Evolutionary conservation across 495 filamentous ascomycete genomes (phyloP).

Genomic region (Talaromyces stipitatus): DNA sequence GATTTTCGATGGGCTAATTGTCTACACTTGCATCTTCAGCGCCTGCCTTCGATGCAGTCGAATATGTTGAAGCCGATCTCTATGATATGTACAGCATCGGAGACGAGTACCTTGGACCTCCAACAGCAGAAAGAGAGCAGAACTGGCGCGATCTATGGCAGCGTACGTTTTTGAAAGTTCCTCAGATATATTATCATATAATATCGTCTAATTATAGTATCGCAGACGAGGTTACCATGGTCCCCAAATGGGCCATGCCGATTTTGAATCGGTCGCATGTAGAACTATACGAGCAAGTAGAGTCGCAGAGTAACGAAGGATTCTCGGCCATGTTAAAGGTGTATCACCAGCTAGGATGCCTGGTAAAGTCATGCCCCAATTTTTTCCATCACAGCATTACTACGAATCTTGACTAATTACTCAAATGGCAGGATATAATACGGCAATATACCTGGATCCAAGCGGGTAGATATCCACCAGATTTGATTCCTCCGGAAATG

Average conservation of each 20-base stretch:
- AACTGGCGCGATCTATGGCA: background rate
- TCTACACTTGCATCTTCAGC: background rate
- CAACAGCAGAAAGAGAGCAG: background rate
- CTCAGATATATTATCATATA: no score
- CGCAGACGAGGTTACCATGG: background rate
- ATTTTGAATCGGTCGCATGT: background rate
- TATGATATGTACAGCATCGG: background rate
- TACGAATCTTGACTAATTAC: no score
- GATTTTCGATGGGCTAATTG: no score
- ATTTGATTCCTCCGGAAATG: background rate
- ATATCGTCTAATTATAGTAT: no score
- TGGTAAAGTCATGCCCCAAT: no score
- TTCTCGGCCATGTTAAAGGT: no score
- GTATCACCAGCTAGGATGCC: background rate
- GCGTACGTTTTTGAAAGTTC: background rate
- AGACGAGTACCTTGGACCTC: background rate
- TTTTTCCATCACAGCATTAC: no score
- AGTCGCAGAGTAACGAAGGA: no score
- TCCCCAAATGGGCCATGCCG: background rate
- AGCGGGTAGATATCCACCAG: background rate
- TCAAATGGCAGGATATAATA: conserved; percentile 1
- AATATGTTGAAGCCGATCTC: background rate
- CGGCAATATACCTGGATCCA: conserved; percentile 2
- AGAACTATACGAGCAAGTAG: no score
- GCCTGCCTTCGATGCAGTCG: background rate